Base-by-base conservation (phyloP, 2,329 filamentous ascomycete species). In the Fusarium siculi region DNA sequence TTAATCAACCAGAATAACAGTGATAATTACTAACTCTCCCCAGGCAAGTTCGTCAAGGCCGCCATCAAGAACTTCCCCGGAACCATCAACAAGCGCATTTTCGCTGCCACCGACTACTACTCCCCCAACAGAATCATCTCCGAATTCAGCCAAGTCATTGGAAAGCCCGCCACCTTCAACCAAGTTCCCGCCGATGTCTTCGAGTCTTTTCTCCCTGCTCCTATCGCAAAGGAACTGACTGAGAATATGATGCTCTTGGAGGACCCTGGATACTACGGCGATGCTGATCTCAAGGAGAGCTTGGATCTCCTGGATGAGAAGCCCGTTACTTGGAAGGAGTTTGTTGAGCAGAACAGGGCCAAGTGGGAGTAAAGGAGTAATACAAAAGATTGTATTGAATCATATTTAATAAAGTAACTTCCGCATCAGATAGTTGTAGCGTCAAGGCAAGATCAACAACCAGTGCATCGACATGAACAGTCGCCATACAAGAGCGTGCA, bases 171-270 rank as follows among this genome's bases (percentile, higher is more conserved):
- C 2, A 50, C 63, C 3, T 81, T 74, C 56, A 70, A 70, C 7
- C 75, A 82, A 40, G 66, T 84, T 8, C 67, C 81, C 2, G 72
- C 79, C 5, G 80, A 84, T 1, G 65, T 71, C 2, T 86, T 81
- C 69, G 81, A 82, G 70, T 77, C 79, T 1, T 82, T 80, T 61
- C 56, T 85, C 16, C 74, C 79, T 4, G 52, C 72, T 2, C 16
- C 69, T 8, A 37, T 78, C 11, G 77, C 78, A 2, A 72, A 81
- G 56, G 84, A 86, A 68, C 52, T 85, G 70, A 63, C 82, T 18
- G 83, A 86, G 76, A 86, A 84, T 63, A 80, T 84, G 77, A 70
- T 81, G n/a, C 75, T 86, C 12, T 66, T 85, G n/a, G 78, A 81
- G 36, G 80, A 82, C 23, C 83, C 81, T 9, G 84, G 83, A 2